These are phyloP conservation scores for Tolypocladium ovalisporum DNA, from an alignment of 2,329 filamentous ascomycete genomes.

Conservation along the genomic window DNA sequence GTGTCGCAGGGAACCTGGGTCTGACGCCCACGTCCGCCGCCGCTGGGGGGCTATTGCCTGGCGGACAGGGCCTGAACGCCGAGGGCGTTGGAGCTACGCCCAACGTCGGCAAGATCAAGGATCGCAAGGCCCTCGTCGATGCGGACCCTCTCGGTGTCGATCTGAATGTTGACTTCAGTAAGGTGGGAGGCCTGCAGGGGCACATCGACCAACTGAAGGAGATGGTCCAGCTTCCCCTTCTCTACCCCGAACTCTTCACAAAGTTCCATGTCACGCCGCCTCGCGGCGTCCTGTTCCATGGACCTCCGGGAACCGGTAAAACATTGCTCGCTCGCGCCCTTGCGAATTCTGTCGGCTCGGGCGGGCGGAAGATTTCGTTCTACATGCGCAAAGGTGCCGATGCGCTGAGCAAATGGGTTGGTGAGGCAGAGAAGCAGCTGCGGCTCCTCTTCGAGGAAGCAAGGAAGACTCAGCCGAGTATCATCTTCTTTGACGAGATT, in stretches of 20 bases:
- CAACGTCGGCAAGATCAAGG: constrained; percentile 88
- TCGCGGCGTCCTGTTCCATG: constrained; percentile 90
- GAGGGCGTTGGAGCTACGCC: constrained; percentile 46
- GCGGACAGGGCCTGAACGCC: constrained; percentile 25
- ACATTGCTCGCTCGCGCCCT: constrained; percentile 90
- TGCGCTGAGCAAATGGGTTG: constrained; percentile 96
- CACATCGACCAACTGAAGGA: constrained; percentile 97
- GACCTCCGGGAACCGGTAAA: constrained; percentile 94
- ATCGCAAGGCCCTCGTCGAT: constrained; percentile 83
- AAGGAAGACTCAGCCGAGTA: constrained; percentile 89
- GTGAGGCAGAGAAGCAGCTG: constrained; percentile 92
- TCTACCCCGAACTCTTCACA: constrained; percentile 90
- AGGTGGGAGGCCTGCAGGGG: constrained; percentile 82
- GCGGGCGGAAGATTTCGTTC: constrained; percentile 91
- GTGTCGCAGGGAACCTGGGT: constrained; percentile 46
- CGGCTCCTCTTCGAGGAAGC: constrained; percentile 92
- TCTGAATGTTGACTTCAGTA: constrained; percentile 83
- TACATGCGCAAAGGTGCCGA: constrained; percentile 99
- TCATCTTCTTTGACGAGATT: constrained; percentile 99
- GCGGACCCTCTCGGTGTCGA: constrained; percentile 92
- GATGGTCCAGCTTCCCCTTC: constrained; percentile 89
- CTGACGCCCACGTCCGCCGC: constrained; percentile 46
- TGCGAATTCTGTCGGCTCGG: constrained; percentile 79
- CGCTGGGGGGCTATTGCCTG: constrained; percentile 32
- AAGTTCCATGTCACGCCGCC: constrained; percentile 90